Base-by-base conservation (phyloP, 75 land plant genomes). In the Picea glauca region DNA sequence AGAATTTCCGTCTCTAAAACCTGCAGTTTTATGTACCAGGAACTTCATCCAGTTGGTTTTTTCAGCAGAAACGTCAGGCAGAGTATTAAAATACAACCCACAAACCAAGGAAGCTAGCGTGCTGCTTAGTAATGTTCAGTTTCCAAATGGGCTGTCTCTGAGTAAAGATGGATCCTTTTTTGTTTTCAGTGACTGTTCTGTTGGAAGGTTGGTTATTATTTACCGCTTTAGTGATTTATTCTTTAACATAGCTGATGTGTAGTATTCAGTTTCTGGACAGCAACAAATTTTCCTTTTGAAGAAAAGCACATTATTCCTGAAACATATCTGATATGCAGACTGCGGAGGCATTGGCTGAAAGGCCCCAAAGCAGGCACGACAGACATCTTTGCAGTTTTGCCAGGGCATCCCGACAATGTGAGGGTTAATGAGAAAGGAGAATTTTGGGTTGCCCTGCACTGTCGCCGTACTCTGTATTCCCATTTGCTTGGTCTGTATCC, bases 401-500 rank as follows among this genome's bases (percentile, higher is more conserved):
- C 98, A 18, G 99, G 99, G 66, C 85, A 78, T 62, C 98, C 98
- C 0, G 99, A 96, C 84, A 96, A 96, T 62, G 89, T 96, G 54
- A 77, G 98, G 58, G 80, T 80, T 2, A 96, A 93, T 59, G 80
- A 84, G 64, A 78, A 91, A 58, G 99, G 98, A 11, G 93, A 94
- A 12, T 91, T 97, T 68, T 97, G 99, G 99, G 98, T 97, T 54
- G 99, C 96, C 8, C 68, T 95, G 12, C 99, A 94, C 73, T 83
- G 89, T 68, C 91, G 92, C 18, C 81, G 84, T 5, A 83, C 58
- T 62, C 13, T 58, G 40, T 84, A 72, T 63, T 35, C 77, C 18
- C 58, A 82, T 56, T 5, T 84, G 0, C 32, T 3, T 20, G 82
- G 81, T 30, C 6, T 58, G 33, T 81, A 84, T 66, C 90, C 92